Base-by-base conservation (phyloP, 805 yeast species). In the Huiozyma sinensis region DNA sequence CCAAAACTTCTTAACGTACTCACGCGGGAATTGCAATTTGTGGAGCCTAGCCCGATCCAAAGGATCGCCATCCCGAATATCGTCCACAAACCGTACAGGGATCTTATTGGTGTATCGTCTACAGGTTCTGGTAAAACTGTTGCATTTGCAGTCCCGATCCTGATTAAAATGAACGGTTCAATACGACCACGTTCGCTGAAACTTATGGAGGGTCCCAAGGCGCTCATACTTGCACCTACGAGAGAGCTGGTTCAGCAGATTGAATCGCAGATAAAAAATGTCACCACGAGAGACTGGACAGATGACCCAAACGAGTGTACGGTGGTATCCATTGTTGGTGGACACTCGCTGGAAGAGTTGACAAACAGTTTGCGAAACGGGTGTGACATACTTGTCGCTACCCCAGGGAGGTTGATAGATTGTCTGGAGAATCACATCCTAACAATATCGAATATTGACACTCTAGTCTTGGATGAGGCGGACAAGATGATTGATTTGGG, bases 51-150 rank as follows among this genome's bases (percentile, higher is more conserved):
- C 0, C 92, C 97, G 0, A 83, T 92, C 46, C 98, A 90, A 60
- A 66, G 96, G 49, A 92, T 94, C 0, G 73, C 96, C 0, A 77
- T 90, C 5, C 96, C 97, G 0, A 61, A 60, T 45, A 65, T 81
- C 28, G 80, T 82, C 0, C 53, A 80, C 24, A 58, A 29, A 32
- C 24, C 17, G 10, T 66, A 72, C 3, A 63, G 76, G 27, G 96
- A 90, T 59, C 68, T 85, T 2, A 70, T 89, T 17, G 97, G 95
- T 10, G 75, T 89, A n/a, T 97, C 97, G 0, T 88, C 88, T 52
- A 90, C 98, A 0, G 98, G 98, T 9, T 84, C 95, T 1, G 98
- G 98, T 54, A 90, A 92, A 58, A 90, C 98, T 0, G 67, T 89
- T 9, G 82, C 94, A 2, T 90, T 81, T 61, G 59, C 84, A 8